Percentiles rank a stretch among this genome's conserved stretches.
phyloP scores from a whole-genome alignment of 2,329 filamentous ascomycete species.

The Ophiostoma quercus region DNA sequence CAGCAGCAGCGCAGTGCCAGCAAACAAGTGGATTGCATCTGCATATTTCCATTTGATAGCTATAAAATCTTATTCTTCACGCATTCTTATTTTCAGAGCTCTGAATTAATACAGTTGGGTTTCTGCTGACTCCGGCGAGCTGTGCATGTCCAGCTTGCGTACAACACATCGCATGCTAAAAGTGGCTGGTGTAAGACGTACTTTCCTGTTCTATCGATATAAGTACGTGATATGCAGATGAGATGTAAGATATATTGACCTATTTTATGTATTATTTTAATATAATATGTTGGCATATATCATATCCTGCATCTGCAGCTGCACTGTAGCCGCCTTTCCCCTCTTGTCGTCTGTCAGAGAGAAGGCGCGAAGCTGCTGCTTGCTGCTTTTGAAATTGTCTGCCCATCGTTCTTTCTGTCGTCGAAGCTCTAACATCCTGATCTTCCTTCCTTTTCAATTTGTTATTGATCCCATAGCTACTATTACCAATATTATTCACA shows the following conservation, averaged over 20 bases:
- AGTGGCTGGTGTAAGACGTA: slow-evolving; percentile 2
- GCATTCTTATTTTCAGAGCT: neutral
- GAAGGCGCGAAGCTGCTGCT: slow-evolving; percentile 16
- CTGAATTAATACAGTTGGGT: neutral
- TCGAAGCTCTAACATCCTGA: neutral
- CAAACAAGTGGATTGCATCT: slow-evolving; percentile 17
- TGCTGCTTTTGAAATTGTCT: slow-evolving; percentile 18
- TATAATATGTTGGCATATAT: neutral
- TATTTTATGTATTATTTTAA: neutral
- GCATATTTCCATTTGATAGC: slow-evolving; percentile 8
- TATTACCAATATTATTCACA: neutral
- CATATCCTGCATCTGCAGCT: slow-evolving; percentile 6
- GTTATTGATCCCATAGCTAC: neutral
- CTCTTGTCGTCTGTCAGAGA: slow-evolving; percentile 15
- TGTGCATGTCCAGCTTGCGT: slow-evolving; percentile 2
- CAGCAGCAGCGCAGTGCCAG: slow-evolving; percentile 13
- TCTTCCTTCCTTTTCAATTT: neutral
- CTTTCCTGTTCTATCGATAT: neutral
- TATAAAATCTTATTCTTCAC: neutral
- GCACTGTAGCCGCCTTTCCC: slow-evolving; percentile 23
- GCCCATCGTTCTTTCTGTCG: slow-evolving; percentile 8
- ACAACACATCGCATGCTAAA: neutral
- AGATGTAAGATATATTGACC: neutral
- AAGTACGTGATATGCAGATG: neutral
- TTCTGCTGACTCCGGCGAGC: neutral